Evolutionary conservation across 179 eudicot genomes (phyloP), one percentile per base, ranked within the genome.

Genomic region (Camellia oleifera): DNA sequence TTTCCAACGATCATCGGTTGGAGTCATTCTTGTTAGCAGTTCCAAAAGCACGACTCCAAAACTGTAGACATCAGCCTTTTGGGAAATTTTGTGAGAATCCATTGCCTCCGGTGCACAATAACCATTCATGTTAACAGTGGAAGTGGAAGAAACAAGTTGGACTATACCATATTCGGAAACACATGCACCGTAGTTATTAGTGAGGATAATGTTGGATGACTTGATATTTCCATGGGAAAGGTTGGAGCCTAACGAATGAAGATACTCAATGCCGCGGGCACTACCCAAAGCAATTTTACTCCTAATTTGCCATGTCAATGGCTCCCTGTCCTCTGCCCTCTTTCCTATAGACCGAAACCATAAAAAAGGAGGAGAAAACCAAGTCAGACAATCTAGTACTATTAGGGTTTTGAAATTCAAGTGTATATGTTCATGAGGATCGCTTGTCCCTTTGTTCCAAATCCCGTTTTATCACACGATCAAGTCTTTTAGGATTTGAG

Each of bases 201-300:
- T 78, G 78, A 88, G 83, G 63, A 88, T 84, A 18, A 88, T 72
- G 77, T 88, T 88, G 48, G 87, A 83, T 48, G 91, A 83, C 82
- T 80, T 87, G 56, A 88, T 84, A 75, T 88, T 88, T 14, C 91
- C 91, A 20, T 88, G 91, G 58, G 77, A 65, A 42, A 68, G 1
- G 32, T 75, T 68, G 42, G 81, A 74, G 63, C 83, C 80, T 9
- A 26, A 50, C 5, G 91, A 83, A 80, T 88, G 91, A 26, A 88
- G 86, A 40, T 87, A 79, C 66, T 78, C 53, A 13, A 88, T 50
- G 32, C 85, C 91, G 4, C 64, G 56, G n/a, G 91, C 87, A 11
- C 72, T 79, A 13, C 79, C 87, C 5, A 79, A 26, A 4, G 87
- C 89, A 5, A 88, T 80, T 52, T 60, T 80, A 1, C 17, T 57